phyloP scores from a whole-genome alignment of 345 rosid species.

The Bruguiera sexangula region DNA sequence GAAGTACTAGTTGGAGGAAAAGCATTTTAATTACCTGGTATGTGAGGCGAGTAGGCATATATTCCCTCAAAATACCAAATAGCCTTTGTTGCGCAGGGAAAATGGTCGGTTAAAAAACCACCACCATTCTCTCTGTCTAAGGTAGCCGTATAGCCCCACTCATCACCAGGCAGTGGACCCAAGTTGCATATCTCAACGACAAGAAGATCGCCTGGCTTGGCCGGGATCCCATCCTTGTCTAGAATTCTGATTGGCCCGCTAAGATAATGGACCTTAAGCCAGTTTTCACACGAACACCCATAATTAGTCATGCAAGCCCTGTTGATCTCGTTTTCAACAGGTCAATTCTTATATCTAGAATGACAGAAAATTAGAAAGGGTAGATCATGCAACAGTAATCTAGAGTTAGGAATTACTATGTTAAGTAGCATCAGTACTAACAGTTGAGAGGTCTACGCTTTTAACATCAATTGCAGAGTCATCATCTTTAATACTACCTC shows the following conservation, averaged over 20 bases:
- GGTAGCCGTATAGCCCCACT: slow-evolving; percentile 82
- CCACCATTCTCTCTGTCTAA: slow-evolving; percentile 91
- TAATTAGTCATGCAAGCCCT: slow-evolving; percentile 1
- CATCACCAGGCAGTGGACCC: slow-evolving; percentile 86
- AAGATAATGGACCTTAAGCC: slow-evolving; percentile 59
- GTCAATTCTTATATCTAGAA: background rate
- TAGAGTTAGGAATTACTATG: background rate
- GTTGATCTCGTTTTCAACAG: background rate
- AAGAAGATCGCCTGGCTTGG: slow-evolving; percentile 77
- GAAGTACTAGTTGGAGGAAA: background rate
- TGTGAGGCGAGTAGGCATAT: slow-evolving; percentile 81
- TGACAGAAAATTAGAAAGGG: background rate
- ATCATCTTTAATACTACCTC: slow-evolving; percentile 40
- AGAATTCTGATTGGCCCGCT: slow-evolving; percentile 72
- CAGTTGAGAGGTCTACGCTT: background rate
- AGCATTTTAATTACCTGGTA: slow-evolving; percentile 48
- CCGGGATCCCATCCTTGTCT: slow-evolving; percentile 64
- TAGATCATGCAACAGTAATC: background rate
- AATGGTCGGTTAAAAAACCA: slow-evolving; percentile 85
- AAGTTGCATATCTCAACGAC: slow-evolving; percentile 76
- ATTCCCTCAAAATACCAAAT: slow-evolving; percentile 96
- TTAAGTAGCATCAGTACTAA: background rate
- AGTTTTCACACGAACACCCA: background rate
- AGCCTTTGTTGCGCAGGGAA: slow-evolving; percentile 85
- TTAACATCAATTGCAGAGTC: slow-evolving; percentile 22